Conservation (phyloP, 2,329 filamentous ascomycete genomes). For the Tolypocladium nubicola region DNA sequence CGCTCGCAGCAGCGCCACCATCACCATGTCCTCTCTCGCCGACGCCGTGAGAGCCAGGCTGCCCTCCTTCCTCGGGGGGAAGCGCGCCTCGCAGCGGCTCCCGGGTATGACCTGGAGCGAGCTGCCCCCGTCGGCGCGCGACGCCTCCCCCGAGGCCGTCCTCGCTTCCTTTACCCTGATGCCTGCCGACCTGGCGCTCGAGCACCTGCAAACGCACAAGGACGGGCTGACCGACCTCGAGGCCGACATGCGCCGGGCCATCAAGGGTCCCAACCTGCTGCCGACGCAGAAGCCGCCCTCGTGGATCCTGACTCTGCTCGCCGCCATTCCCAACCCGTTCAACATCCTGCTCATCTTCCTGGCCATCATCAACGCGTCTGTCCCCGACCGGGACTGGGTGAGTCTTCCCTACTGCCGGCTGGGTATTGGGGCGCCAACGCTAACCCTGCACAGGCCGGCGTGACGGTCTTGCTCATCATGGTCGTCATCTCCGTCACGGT, state of each 20-base stretch:
- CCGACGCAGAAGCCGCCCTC: slow-evolving; percentile 14
- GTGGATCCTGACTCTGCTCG: slow-evolving; percentile 14
- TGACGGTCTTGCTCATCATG: slow-evolving; percentile 15
- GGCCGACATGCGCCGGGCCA: slow-evolving; percentile 9
- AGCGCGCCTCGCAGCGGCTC: slow-evolving; percentile 1
- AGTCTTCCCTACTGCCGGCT: background rate
- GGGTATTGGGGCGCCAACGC: background rate
- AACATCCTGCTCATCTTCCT: slow-evolving; percentile 13
- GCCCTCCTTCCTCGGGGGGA: background rate
- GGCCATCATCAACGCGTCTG: slow-evolving; percentile 13
- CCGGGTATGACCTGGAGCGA: slow-evolving; percentile 4
- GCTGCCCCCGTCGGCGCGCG: slow-evolving; percentile 4
- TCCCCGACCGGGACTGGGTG: slow-evolving; percentile 10
- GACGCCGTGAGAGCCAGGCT: background rate
- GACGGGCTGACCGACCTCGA: slow-evolving; percentile 12
- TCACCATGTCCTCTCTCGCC: slow-evolving; percentile 3
- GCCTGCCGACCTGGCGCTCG: slow-evolving; percentile 7
- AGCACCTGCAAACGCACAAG: slow-evolving; percentile 9
- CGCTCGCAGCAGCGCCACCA: background rate
- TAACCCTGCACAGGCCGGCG: slow-evolving; percentile 5
- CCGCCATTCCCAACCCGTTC: slow-evolving; percentile 15
- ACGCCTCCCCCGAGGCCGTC: slow-evolving; percentile 9
- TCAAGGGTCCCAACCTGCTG: slow-evolving; percentile 13
- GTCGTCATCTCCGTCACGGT: slow-evolving; percentile 13
- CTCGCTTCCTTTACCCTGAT: slow-evolving; percentile 10